Base-by-base conservation (phyloP, 2,329 filamentous ascomycete genomes). In the Arthrobotrys sphaeroides region DNA sequence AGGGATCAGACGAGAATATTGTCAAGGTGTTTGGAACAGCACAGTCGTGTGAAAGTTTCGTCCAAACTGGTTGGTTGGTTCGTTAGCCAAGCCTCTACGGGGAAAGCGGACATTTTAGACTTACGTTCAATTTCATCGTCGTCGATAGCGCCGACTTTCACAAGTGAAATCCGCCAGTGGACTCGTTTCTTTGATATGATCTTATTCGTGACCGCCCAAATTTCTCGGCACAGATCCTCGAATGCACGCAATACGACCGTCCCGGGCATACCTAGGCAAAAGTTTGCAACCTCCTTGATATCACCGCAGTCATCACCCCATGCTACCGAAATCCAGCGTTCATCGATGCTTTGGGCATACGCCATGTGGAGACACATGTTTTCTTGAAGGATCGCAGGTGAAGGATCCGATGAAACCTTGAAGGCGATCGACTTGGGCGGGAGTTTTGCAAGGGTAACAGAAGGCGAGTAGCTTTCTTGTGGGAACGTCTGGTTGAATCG, bases 281-380 rank as follows among this genome's bases (percentile, higher is more conserved):
- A 94, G 0, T 91, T 90, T 0, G 89, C 87, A 13, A 87, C 91
- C 78, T 89, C 88, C 81, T 94, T 91, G 75, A 91, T 88, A 73
- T 87, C 88, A 1, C 92, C 92, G 24, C 87, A 87, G 78, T 89
- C 92, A 80, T 96, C 91, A 0, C 90, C 92, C 92, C 92, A 96
- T 0, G 90, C 90, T 4, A 89, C 90, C 10, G 90, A 90, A 38
- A 95, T 84, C 93, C 93, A 96, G 6, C 89, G 85, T 18, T 90
- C 88, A 81, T 94, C 91, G 9, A 90, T 85, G 79, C 91, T 94
- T 66, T 89, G 86, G 1, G 90, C 88, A 80, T 96, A 96, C 0
- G 90, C 91, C 47, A 96, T 84, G 81, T 96, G 92, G 28, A 96
- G 88, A 79, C 90, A 90, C 0, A 89, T 91, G 78, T 93, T 92